Evolutionary conservation across 768 basidiomycete species (phyloP).

Genomic region (Psilocybe cubensis): DNA sequence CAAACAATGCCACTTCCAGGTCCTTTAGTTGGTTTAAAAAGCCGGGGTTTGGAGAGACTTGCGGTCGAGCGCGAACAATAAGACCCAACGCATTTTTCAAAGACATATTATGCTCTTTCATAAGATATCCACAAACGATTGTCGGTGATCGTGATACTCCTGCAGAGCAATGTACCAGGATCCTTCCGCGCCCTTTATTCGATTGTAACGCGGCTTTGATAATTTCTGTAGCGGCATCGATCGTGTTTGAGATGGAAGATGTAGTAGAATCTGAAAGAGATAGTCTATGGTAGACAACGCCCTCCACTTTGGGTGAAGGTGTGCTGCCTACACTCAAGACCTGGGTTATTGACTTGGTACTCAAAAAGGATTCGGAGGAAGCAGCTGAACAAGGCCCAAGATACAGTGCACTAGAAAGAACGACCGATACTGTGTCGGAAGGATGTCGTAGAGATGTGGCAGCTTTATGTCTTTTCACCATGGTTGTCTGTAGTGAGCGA

Average conservation of each 20-base stretch:
- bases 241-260: constrained; percentile 29
- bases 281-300: constrained; percentile 41
- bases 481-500: not conserved
- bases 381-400: constrained; percentile 46
- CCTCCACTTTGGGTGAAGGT: constrained; percentile 30
- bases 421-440: constrained; percentile 18
- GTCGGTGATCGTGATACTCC: constrained; percentile 50
- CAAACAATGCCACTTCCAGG: constrained; percentile 29
- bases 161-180: constrained; percentile 49
- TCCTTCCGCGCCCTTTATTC: constrained; percentile 22
- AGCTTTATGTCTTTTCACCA: not conserved
- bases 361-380: constrained; percentile 36
- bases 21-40: constrained; percentile 47
- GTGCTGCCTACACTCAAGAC: constrained; percentile 44
- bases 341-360: constrained; percentile 36
- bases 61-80: constrained; percentile 37
- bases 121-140: constrained; percentile 43
- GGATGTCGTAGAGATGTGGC: not conserved
- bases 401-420: constrained; percentile 34
- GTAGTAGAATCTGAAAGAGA: constrained; percentile 37
- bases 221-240: constrained; percentile 29
- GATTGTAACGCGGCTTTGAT: constrained; percentile 27
- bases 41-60: constrained; percentile 43
- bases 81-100: constrained; percentile 39
- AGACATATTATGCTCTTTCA: constrained; percentile 37